A percentile compares a stretch with the other conserved stretches of the same genome.
These are phyloP conservation scores for Nowakowskiella sp. DNA, from an alignment of 192 early-diverging fungal species.

Conservation along the genomic window DNA sequence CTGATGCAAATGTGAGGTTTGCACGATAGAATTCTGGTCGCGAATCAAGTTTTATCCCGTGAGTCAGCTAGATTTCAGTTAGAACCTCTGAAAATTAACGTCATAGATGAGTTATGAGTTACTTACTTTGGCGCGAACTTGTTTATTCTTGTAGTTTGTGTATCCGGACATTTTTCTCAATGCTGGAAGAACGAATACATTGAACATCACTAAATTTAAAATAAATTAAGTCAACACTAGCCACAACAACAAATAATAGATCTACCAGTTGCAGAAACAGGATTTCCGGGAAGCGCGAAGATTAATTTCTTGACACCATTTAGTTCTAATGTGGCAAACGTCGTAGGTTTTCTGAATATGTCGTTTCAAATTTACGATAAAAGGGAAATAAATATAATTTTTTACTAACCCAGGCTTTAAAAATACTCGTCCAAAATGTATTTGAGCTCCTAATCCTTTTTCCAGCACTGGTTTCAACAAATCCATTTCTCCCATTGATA, in stretches of 20 bases:
- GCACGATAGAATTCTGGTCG: conserved; percentile 64
- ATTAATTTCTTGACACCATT: conserved; percentile 43
- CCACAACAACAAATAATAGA: neutral
- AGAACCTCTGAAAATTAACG: neutral
- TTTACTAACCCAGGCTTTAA: conserved; percentile 77
- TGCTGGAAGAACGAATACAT: conserved; percentile 82
- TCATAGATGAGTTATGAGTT: conserved; percentile 3
- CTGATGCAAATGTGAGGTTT: conserved; percentile 21
- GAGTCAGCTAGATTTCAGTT: conserved; percentile 26
- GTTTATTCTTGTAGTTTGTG: conserved; percentile 34
- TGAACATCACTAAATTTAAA: conserved; percentile 66
- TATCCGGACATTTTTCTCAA: conserved; percentile 72
- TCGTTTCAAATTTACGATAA: neutral
- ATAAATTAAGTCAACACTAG: neutral
- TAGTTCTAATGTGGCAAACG: conserved; percentile 72
- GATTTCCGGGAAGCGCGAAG: conserved; percentile 92
- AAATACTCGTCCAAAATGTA: conserved; percentile 83
- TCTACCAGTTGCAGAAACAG: conserved; percentile 67
- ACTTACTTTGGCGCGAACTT: conserved; percentile 53
- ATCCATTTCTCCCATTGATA: conserved; percentile 97
- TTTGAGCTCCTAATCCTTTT: conserved; percentile 60
- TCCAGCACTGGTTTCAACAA: conserved; percentile 81
- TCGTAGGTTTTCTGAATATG: conserved; percentile 77
- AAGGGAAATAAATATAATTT: neutral
- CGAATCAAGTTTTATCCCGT: conserved; percentile 49